A percentile compares a stretch with the other conserved stretches of the same genome.
These are phyloP conservation scores for Tylopilus sp. DNA, from an alignment of 768 basidiomycete genomes.

Conservation along the genomic window DNA sequence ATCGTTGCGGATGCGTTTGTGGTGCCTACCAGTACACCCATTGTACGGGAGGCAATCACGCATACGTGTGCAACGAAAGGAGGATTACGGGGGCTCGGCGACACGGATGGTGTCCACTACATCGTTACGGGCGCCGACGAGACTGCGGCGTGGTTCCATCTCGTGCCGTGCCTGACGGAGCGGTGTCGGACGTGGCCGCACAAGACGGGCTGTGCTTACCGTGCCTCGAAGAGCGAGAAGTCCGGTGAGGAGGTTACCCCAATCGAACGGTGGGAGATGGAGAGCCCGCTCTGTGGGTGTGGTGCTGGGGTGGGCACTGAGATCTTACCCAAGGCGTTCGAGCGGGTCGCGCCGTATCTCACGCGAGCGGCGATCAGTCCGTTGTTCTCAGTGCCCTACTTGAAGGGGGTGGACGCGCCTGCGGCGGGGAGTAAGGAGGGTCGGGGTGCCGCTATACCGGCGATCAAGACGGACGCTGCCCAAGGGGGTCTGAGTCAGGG, in stretches of 20 bases:
- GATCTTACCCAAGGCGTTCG: conserved; percentile 31
- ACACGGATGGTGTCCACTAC: conserved; percentile 30
- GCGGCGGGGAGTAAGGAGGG: background rate
- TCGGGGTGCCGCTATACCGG: background rate
- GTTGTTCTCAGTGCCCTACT: conserved; percentile 48
- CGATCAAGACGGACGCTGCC: background rate
- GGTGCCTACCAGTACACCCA: conserved; percentile 32
- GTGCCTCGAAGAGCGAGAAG: conserved; percentile 16
- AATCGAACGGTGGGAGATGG: conserved; percentile 25
- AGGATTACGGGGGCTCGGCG: too few relatives aligned
- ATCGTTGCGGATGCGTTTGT: conserved; percentile 49
- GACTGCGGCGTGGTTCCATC: conserved; percentile 42
- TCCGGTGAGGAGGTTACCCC: conserved; percentile 17
- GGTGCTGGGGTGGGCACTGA: conserved; percentile 14
- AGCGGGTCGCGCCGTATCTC: conserved; percentile 37
- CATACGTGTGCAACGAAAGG: background rate
- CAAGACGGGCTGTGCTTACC: conserved; percentile 34
- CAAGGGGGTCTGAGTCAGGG: background rate
- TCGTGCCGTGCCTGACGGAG: conserved; percentile 50
- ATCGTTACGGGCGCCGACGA: conserved; percentile 16
- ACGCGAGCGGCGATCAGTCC: conserved; percentile 52
- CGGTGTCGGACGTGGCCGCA: conserved; percentile 57
- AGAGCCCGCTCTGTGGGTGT: conserved; percentile 11
- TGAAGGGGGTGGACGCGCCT: conserved; percentile 30
- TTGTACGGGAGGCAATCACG: background rate